Base-by-base conservation (phyloP, 306 rosid species). In the Ammopiptanthus mongolicus region DNA sequence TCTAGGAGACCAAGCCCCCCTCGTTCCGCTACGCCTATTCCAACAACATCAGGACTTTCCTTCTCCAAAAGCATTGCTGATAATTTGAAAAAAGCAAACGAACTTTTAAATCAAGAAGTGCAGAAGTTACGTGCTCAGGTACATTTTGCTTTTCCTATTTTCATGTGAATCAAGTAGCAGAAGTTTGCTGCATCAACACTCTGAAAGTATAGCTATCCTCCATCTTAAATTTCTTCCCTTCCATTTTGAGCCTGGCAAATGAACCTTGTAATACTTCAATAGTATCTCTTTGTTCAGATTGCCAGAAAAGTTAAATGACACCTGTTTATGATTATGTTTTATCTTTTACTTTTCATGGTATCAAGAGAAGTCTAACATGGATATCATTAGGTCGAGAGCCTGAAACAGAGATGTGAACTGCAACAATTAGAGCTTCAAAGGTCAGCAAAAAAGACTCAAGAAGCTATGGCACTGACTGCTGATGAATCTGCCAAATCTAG, bases 21-120 rank as follows among this genome's bases (percentile, higher is more conserved):
- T 44, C 99, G 99, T 68, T 96, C 95, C 6, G 97, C 99, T 19
- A 96, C 98, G 0, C 99, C 99, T 53, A 84, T 90, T 81, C 97
- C 99, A 51, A 96, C 99, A 48, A 87, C 93, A 17, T 87, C 96
- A 0, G 99, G 99, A 66, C 98, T 96, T 84, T 90, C 98, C 59
- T 90, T 96, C 84, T 92, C 99, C 12, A 90, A 87, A 84, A 89
- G 88, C 80, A 64, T 83, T 48, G 67, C 88, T 29, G 99, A 92
- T 75, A 84, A 93, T 85, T 82, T 96, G 86, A 96, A 88, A 85
- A 92, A 92, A 83, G 90, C 96, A 69, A 96, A 96, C 66, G 99
- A 96, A 47, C 89, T 89, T 78, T 66, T 96, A 77, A 90, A 90
- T 86, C 93, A 89, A 12, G 98, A 96, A 78, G 90, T 92, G 80